A percentile compares a stretch with the other conserved stretches of the same genome.
phyloP scores from a whole-genome alignment of 2,329 filamentous ascomycete genomes.

The Curvularia lunata region DNA sequence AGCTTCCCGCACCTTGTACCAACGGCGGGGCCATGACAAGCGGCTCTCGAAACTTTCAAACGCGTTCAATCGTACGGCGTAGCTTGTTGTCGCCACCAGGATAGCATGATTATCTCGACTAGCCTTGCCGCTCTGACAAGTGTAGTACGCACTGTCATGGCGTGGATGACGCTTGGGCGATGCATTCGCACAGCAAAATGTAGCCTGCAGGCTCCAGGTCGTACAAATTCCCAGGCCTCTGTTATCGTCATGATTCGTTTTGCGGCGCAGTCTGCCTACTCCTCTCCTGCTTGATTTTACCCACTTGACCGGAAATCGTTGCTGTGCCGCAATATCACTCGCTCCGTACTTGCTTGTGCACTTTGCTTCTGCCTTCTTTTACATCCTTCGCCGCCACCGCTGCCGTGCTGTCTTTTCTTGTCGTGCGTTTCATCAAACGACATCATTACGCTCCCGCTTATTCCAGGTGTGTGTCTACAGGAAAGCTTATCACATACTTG shows the following conservation, averaged over 20 bases:
- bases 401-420: conserved; percentile 16
- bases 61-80: conserved; percentile 26
- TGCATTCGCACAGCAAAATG: conserved; percentile 42
- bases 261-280: conserved; percentile 27
- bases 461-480: conserved; percentile 1
- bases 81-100: conserved; percentile 26
- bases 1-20: conserved; percentile 28
- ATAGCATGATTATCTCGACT: conserved; percentile 11
- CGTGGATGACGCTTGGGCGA: conserved; percentile 32
- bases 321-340: conserved; percentile 21
- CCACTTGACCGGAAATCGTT: conserved; percentile 25
- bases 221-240: conserved; percentile 37
- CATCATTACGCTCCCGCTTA: conserved; percentile 7
- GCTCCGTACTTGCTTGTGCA: conserved; percentile 14
- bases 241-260: conserved; percentile 27
- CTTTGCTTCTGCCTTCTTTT: conserved; percentile 19
- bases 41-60: conserved; percentile 25
- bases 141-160: conserved; percentile 29
- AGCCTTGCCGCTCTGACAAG: conserved; percentile 10
- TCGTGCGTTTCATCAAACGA: conserved; percentile 11
- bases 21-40: conserved; percentile 20
- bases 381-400: conserved; percentile 18
- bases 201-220: conserved; percentile 42
- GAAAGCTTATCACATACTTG: conserved; percentile 16
- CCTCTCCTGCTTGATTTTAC: conserved; percentile 25